Evolutionary conservation across 345 rosid genomes (phyloP).

Genomic region (Hypericum androsaemum): DNA sequence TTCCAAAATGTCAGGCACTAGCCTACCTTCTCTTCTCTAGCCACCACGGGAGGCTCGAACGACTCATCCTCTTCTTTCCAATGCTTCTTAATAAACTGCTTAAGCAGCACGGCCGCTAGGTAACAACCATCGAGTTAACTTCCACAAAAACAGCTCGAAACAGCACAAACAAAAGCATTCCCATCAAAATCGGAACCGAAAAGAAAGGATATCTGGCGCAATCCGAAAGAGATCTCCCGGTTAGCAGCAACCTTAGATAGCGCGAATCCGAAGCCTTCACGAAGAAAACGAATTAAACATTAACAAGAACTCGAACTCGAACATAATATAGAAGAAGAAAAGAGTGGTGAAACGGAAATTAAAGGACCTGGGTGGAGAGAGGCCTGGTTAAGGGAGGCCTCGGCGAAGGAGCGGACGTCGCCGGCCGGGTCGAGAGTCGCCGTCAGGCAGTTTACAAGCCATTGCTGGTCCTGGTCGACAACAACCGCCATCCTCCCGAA

Average conservation of each 20-base stretch:
- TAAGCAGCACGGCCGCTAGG: constrained; percentile 91
- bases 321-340: neutral
- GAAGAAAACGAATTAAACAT: neutral
- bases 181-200: neutral
- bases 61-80: constrained; percentile 83
- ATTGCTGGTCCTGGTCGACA: constrained; percentile 73
- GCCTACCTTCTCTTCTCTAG: constrained; percentile 65
- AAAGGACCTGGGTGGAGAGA: constrained; percentile 74
- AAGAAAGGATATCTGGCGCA: constrained; percentile 88
- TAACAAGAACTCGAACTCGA: neutral
- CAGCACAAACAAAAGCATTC: neutral
- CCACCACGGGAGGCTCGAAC: constrained; percentile 64
- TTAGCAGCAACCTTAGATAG: constrained; percentile 70
- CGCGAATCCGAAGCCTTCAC: constrained; percentile 75
- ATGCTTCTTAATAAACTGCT: constrained; percentile 79
- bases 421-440: constrained; percentile 83
- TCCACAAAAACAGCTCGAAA: constrained; percentile 17
- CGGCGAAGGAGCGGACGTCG: constrained; percentile 77
- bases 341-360: neutral
- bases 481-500: constrained; percentile 15
- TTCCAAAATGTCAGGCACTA: neutral
- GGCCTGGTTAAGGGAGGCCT: constrained; percentile 73
- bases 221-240: constrained; percentile 57
- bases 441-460: constrained; percentile 77
- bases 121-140: constrained; percentile 40